Evolutionary conservation across 495 filamentous ascomycete species (phyloP), one percentile per base, ranked within the genome.

Genomic region (Podospora pseudocomata): DNA sequence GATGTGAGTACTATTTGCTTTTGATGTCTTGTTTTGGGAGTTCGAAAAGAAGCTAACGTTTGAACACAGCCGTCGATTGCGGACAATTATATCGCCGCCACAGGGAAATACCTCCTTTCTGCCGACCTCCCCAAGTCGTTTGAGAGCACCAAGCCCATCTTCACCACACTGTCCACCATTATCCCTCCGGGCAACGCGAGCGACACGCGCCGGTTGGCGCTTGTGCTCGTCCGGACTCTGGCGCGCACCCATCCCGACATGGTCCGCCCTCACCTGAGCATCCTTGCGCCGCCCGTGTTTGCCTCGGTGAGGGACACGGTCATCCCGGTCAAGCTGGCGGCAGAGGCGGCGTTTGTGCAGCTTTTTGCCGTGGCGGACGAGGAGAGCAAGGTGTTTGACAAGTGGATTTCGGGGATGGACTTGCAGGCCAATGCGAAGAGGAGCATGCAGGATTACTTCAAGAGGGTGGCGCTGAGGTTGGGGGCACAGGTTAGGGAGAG

Each of bases 391-490:
- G 89, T 97, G 26, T 98, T 97, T 73, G 94, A 99, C 66, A 93
- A 93, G 82, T 99, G 93, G 73, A 88, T 98, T 77, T 70, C 71
- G 39, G 76, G 73, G 0, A 71, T 72, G 1, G 87, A 86, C 0
- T 78, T 97, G 44, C 81, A 86, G 3, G 81, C 90, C 0, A 88
- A 85, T 9, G 86, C 85, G 34, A 96, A 96, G 85, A 82, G 95
- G 66, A 94, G 91, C 76, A 97, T 98, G 92, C 86, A 89, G 58
- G 95, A 99, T 73, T 99, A 99, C 80, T 98, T 98, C 81, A 97
- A 97, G 84, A 85, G 96, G 18, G 89, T 98, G 57, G 92, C 91
- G 16, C 77, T 96, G 66, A 85, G 93, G 72, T 79, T 98, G 20
- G 94, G 89, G 2, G 86, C 79, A 64, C 95, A 97, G 76, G 92